Base-by-base conservation (phyloP, 306 rosid species). In the Vigna unguiculata region DNA sequence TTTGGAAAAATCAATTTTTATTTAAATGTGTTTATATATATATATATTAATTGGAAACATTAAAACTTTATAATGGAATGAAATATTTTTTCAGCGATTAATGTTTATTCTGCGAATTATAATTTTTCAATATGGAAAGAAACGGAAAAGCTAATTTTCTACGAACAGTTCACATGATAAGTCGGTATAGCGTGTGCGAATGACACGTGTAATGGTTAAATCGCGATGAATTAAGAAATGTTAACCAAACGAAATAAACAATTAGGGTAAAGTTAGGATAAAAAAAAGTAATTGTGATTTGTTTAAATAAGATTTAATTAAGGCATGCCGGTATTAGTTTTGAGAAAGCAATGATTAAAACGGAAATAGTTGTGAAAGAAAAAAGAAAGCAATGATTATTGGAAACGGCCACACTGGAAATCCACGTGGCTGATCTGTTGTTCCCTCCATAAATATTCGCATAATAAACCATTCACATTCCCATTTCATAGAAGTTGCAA, bases 351-450 rank as follows among this genome's bases (percentile, higher is more conserved):
- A 75, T 67, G 10, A 75, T 47, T 75, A 58, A 67, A 36, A 32
- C 7, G 15, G 2, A 7, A 38, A 38, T 38, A 38, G 43, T 38
- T 38, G 11, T 8, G 43, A 9, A 46, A 51, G 6, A 49, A 2
- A 72, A 28, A 6, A 34, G 40, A 34, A 7, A 34, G 40, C 8
- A 6, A 43, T 58, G 68, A 41, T 55, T 20, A 65, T 10, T 11
- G 6, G 70, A 78, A 49, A 40, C 4, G 74, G 76, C 71, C 79
- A 38, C 45, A 63, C 86, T 81, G 88, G 86, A 82, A 82, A 78
- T 78, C 82, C 88, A 85, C 88, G 88, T 85, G 88, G 86, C 84
- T 85, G 79, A 85, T 75, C 88, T 82, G 86, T 77, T 75, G 40
- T 75, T 17, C 46, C 81, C 62, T 61, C 82, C 79, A 79, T 91